Percentiles rank a stretch among this genome's conserved stretches.
These are phyloP conservation scores for Cylindrotheca fusiformis DNA, from an alignment of 108 stramenopile species.

Conservation along the genomic window DNA sequence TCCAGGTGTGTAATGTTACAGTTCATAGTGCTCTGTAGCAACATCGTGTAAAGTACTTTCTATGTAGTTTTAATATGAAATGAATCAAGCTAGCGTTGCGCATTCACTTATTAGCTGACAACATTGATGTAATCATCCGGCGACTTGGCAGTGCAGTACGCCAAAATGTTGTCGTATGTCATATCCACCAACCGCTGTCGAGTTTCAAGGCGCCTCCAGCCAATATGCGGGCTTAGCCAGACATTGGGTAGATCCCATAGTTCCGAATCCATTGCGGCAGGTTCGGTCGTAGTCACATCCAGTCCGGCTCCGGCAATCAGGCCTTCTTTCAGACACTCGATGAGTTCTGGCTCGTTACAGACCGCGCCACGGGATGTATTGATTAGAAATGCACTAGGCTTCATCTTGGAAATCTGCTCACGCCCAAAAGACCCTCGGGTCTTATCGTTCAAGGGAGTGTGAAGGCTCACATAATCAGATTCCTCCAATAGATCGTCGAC, in stretches of 20 bases:
- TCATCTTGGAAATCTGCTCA: constrained; percentile 74
- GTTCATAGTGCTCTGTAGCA: background rate
- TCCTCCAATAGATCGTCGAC: constrained; percentile 48
- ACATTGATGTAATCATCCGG: constrained; percentile 39
- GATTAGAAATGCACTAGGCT: constrained; percentile 84
- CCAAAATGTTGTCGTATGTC: constrained; percentile 76
- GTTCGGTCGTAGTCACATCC: constrained; percentile 76
- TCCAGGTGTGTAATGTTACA: constrained; percentile 18
- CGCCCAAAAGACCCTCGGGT: constrained; percentile 79
- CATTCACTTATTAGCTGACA: constrained; percentile 45
- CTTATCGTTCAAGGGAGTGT: constrained; percentile 82
- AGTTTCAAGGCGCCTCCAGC: constrained; percentile 89
- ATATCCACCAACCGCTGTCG: constrained; percentile 87
- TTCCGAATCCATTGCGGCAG: constrained; percentile 53
- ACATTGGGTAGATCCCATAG: constrained; percentile 78
- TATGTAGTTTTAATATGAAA: no score
- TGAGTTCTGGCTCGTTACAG: constrained; percentile 79
- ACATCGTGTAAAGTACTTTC: no score
- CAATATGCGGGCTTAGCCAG: constrained; percentile 83
- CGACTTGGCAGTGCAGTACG: constrained; percentile 42
- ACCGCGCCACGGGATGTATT: constrained; percentile 90
- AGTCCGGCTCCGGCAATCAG: constrained; percentile 85
- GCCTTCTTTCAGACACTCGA: constrained; percentile 58
- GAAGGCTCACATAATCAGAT: constrained; percentile 84
- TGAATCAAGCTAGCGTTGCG: no score